A percentile compares a stretch with the other conserved stretches of the same genome.
These are phyloP conservation scores for Eucalyptus polyanthemos DNA, from an alignment of 345 rosid genomes.

Conservation along the genomic window DNA sequence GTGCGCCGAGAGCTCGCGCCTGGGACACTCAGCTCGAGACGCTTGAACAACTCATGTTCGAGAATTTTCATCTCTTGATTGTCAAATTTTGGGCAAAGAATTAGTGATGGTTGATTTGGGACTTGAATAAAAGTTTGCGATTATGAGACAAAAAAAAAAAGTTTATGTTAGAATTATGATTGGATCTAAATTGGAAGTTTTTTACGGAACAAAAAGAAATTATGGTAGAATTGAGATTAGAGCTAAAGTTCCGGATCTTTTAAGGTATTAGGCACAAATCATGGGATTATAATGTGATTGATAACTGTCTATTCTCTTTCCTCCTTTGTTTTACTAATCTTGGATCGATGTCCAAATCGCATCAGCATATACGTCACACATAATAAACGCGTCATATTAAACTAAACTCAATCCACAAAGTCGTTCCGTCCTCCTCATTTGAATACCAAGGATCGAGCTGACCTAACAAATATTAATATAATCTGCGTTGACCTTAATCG, in stretches of 20 bases:
- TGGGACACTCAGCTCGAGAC: neutral
- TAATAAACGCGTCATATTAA: neutral
- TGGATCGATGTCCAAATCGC: neutral
- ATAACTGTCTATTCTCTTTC: neutral
- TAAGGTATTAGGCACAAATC: neutral
- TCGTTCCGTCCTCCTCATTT: neutral
- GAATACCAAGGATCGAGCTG: neutral
- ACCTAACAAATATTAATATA: neutral
- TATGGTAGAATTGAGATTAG: neutral
- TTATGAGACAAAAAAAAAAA: no score
- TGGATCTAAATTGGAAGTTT: neutral
- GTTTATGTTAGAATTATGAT: neutral
- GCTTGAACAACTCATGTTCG: no score
- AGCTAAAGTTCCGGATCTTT: neutral
- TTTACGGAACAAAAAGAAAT: neutral
- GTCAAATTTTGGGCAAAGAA: no score
- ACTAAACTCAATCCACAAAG: neutral
- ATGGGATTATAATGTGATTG: neutral
- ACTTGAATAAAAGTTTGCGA: neutral
- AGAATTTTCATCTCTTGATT: no score
- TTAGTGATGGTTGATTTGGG: neutral
- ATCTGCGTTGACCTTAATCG: neutral
- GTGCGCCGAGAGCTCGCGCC: neutral
- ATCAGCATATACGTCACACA: neutral
- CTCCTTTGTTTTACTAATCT: neutral